These are phyloP conservation scores for Aspergillus sp. DNA, from an alignment of 2,329 filamentous ascomycete species.

Conservation along the genomic window DNA sequence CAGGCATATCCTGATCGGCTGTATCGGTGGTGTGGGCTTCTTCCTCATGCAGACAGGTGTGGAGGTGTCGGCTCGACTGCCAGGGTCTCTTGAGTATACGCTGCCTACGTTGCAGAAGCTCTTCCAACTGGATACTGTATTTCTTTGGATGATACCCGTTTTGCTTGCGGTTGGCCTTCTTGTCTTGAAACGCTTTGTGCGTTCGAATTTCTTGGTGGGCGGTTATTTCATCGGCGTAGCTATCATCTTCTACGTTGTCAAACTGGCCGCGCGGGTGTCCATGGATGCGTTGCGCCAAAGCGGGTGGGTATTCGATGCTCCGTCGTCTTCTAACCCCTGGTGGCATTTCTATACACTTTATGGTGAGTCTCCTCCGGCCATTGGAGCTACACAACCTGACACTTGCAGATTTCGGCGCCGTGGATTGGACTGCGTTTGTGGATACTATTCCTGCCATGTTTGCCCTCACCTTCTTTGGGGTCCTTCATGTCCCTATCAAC, in stretches of 20 bases:
- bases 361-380: constrained; percentile 56
- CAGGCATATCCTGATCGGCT: constrained; percentile 91
- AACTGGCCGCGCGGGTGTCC: constrained; percentile 59
- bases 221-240: constrained; percentile 80
- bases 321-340: constrained; percentile 83
- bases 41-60: constrained; percentile 90
- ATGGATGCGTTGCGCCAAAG: constrained; percentile 65
- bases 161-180: constrained; percentile 73
- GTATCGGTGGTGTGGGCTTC: constrained; percentile 95
- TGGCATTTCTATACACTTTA: constrained; percentile 98
- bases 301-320: constrained; percentile 91
- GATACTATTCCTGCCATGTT: constrained; percentile 92
- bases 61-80: constrained; percentile 85
- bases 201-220: constrained; percentile 82
- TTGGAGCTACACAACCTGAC: constrained; percentile 3
- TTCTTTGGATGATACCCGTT: constrained; percentile 81
- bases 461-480: constrained; percentile 93
- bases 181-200: constrained; percentile 70
- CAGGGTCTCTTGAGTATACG: constrained; percentile 81
- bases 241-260: constrained; percentile 54
- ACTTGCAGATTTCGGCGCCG: constrained; percentile 68
- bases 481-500: constrained; percentile 96
- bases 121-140: constrained; percentile 69
- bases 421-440: constrained; percentile 80
- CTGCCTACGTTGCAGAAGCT: constrained; percentile 73